A percentile compares a stretch with the other conserved stretches of the same genome.
Conservation (phyloP, 1,139 yeast genomes). For the Geotrichum phurueaensis region DNA sequence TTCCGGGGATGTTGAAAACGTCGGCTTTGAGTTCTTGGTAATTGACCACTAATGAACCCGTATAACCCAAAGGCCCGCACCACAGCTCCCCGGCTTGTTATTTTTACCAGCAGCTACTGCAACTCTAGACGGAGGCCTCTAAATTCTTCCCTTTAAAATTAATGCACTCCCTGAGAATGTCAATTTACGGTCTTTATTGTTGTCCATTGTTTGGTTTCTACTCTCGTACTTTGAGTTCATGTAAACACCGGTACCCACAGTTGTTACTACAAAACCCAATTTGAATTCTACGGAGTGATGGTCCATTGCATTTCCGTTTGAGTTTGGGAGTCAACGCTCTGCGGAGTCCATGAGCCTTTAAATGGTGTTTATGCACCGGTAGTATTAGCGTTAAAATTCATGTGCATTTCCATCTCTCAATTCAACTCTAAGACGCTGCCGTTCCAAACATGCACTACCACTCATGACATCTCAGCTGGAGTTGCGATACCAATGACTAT, state of each 20-base stretch:
- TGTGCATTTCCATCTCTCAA: neutral
- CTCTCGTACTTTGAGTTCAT: neutral
- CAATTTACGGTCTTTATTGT: no score
- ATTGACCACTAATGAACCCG: neutral
- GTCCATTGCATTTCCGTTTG: neutral
- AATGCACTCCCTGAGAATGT: no score
- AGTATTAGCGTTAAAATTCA: neutral
- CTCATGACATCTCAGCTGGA: no score
- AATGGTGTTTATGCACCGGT: no score
- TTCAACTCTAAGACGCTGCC: no score
- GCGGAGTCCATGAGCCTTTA: no score
- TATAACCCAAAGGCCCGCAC: neutral
- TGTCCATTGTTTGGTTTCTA: neutral
- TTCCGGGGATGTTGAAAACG: neutral
- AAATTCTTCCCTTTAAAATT: no score
- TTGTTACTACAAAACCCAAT: neutral
- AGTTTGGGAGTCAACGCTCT: no score
- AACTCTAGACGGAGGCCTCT: no score
- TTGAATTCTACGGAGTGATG: neutral
- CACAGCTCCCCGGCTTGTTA: neutral
- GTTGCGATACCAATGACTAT: no score
- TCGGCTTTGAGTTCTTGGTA: neutral
- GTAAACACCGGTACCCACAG: neutral
- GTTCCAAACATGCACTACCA: neutral
- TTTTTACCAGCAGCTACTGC: no score